phyloP scores from a whole-genome alignment of 2,329 filamentous ascomycete genomes.

The Chrysoporthe puriensis region DNA sequence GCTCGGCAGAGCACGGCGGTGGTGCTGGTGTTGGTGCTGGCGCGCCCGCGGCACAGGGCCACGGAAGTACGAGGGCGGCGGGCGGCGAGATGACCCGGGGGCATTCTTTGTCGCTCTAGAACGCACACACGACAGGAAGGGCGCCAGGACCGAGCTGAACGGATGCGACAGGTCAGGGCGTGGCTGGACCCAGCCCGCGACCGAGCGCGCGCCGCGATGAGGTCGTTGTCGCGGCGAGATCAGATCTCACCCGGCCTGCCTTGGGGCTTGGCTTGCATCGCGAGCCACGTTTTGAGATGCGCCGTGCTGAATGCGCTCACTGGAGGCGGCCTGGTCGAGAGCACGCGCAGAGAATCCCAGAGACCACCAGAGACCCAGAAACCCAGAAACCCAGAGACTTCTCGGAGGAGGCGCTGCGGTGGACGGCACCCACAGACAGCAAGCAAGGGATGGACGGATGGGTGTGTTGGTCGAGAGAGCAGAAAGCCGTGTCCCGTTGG shows the following conservation, averaged over 20 bases:
- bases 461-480: no score
- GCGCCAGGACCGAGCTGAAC: background rate
- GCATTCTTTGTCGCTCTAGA: background rate
- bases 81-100: background rate
- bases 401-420: no score
- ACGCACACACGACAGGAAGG: background rate
- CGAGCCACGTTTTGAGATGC: no score
- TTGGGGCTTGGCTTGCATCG: constrained; percentile 5
- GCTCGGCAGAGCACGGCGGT: constrained; percentile 7
- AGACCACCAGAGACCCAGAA: no score
- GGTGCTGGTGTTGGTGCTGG: background rate
- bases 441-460: background rate
- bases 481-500: background rate
- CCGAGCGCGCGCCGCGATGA: no score
- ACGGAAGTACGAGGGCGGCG: background rate
- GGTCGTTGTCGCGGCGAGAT: background rate
- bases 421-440: background rate
- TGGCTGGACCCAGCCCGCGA: no score
- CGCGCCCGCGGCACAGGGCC: constrained; percentile 18
- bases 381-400: no score
- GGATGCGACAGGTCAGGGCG: background rate
- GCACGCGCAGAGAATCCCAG: background rate
- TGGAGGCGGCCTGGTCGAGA: background rate
- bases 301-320: background rate
- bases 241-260: background rate